phyloP scores from a whole-genome alignment of 441 rosid species.

The Erodium trifolium region DNA sequence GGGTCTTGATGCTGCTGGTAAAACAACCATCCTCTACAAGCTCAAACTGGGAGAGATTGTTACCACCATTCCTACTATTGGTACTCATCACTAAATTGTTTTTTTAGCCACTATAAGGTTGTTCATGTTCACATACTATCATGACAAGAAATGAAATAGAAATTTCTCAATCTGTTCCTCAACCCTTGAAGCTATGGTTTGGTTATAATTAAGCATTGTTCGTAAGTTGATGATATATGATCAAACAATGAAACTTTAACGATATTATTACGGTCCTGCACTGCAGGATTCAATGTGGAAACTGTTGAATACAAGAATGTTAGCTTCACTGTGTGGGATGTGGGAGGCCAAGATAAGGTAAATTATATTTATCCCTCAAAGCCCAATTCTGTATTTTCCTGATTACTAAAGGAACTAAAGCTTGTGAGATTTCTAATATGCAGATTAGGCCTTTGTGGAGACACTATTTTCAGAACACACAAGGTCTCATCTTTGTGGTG shows the following conservation, averaged over 20 bases:
- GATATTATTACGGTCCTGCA: background rate
- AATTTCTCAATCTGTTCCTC: background rate
- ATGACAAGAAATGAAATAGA: background rate
- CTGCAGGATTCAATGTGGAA: constrained; percentile 70
- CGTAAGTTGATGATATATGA: too few species aligned
- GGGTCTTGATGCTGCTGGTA: constrained; percentile 60
- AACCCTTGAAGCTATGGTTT: background rate
- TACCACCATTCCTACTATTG: constrained; percentile 58
- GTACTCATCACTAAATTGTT: constrained; percentile 20
- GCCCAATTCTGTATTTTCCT: too few species aligned
- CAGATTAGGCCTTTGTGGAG: constrained; percentile 70
- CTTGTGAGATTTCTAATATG: background rate
- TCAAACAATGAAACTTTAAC: too few species aligned
- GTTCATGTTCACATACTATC: background rate
- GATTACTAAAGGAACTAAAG: background rate
- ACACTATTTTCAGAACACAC: constrained; percentile 60
- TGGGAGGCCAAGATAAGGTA: constrained; percentile 82
- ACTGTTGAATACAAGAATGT: constrained; percentile 82
- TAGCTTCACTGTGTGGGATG: constrained; percentile 87
- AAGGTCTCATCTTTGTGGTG: constrained; percentile 58
- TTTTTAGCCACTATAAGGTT: background rate
- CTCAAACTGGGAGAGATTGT: constrained; percentile 64
- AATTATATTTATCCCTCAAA: too few species aligned
- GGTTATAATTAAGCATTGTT: too few species aligned
- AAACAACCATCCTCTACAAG: constrained; percentile 60